These are phyloP conservation scores for Chaetomium tenue DNA, from an alignment of 495 filamentous ascomycete species.

Conservation along the genomic window DNA sequence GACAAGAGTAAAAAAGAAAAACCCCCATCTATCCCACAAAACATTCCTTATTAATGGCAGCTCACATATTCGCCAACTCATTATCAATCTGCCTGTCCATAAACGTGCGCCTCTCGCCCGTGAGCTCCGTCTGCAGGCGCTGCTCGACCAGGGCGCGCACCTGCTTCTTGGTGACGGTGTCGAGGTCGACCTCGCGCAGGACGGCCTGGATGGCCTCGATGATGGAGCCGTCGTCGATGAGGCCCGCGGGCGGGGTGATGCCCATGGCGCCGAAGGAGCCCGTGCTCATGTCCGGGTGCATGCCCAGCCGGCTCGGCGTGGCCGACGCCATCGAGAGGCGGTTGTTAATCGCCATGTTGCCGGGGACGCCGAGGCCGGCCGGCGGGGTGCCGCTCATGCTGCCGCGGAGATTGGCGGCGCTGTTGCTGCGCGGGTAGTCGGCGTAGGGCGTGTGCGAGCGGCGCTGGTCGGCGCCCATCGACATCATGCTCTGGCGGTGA, in stretches of 20 bases:
- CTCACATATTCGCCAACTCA: slow-evolving; percentile 90
- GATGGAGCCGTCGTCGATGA: slow-evolving; percentile 65
- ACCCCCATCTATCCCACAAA: neutral
- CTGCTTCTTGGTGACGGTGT: slow-evolving; percentile 98
- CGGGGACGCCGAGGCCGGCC: slow-evolving; percentile 38
- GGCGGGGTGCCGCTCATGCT: slow-evolving; percentile 47
- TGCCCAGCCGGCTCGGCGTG: slow-evolving; percentile 43
- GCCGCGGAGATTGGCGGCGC: slow-evolving; percentile 36
- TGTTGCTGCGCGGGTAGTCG: slow-evolving; percentile 40
- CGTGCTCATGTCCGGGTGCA: slow-evolving; percentile 49
- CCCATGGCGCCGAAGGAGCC: slow-evolving; percentile 57
- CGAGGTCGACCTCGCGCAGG: slow-evolving; percentile 86
- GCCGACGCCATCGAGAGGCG: slow-evolving; percentile 45
- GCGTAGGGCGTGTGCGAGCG: slow-evolving; percentile 49
- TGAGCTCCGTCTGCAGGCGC: slow-evolving; percentile 79
- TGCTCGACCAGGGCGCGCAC: slow-evolving; percentile 89
- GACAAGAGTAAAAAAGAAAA: neutral
- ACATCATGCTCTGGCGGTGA: slow-evolving; percentile 52
- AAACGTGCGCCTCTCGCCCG: slow-evolving; percentile 77
- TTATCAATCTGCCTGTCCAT: slow-evolving; percentile 89
- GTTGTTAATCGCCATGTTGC: slow-evolving; percentile 35
- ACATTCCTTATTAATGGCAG: neutral
- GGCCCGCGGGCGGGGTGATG: slow-evolving; percentile 50
- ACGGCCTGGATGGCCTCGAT: slow-evolving; percentile 78
- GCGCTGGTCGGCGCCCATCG: slow-evolving; percentile 47